phyloP scores from a whole-genome alignment of 768 basidiomycete genomes.

The Podaxis mareebaensis region DNA sequence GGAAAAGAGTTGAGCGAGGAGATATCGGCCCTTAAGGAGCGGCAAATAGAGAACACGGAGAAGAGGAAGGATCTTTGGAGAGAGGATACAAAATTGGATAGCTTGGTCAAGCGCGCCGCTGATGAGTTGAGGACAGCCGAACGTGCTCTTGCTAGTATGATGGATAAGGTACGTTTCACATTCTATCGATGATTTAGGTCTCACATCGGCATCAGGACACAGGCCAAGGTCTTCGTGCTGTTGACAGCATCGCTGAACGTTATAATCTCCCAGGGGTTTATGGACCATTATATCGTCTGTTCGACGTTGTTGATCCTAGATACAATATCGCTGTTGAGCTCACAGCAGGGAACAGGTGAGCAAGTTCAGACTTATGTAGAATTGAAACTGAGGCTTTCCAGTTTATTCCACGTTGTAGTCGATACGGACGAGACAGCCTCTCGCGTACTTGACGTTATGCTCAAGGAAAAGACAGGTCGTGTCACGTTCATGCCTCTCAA shows the following conservation, averaged over 20 bases:
- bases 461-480: conserved; percentile 89
- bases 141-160: conserved; percentile 79
- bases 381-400: conserved; percentile 30
- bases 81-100: conserved; percentile 88
- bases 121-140: conserved; percentile 85
- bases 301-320: conserved; percentile 83
- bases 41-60: conserved; percentile 71
- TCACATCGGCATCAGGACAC: conserved; percentile 65
- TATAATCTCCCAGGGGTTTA: conserved; percentile 82
- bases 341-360: conserved; percentile 92
- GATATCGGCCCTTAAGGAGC: conserved; percentile 58
- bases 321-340: conserved; percentile 93
- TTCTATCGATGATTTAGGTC: background rate
- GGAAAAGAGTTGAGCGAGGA: conserved; percentile 64
- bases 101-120: conserved; percentile 69
- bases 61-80: conserved; percentile 92
- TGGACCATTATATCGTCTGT: conserved; percentile 92
- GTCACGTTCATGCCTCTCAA: conserved; percentile 99
- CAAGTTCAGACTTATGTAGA: background rate
- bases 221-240: conserved; percentile 81
- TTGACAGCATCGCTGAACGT: conserved; percentile 80
- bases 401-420: conserved; percentile 96
- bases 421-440: conserved; percentile 95
- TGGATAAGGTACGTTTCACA: conserved; percentile 78
- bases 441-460: conserved; percentile 90